These are phyloP conservation scores for Candida ponderosae DNA, from an alignment of 805 yeast genomes.

Conservation along the genomic window DNA sequence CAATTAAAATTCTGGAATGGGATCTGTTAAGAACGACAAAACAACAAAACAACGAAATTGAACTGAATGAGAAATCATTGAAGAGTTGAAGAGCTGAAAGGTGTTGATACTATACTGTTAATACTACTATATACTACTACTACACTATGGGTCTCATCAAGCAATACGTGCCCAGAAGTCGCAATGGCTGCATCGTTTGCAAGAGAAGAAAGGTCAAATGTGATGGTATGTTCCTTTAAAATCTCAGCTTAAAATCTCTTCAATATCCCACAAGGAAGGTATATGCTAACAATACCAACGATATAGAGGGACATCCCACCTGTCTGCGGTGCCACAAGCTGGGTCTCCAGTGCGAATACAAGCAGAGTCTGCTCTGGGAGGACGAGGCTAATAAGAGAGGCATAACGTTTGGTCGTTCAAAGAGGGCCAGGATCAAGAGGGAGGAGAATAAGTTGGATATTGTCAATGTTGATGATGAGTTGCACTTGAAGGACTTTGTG, in stretches of 20 bases:
- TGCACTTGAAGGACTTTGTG: neutral
- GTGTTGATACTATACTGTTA: neutral
- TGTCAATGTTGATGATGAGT: neutral
- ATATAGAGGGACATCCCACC: slow-evolving; percentile 20
- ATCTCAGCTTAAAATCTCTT: no score
- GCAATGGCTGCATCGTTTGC: slow-evolving; percentile 42
- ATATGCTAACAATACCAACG: slow-evolving; percentile 5
- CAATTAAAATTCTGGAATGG: no score
- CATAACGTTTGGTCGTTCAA: slow-evolving; percentile 29
- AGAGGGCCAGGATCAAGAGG: slow-evolving; percentile 12
- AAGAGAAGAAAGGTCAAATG: slow-evolving; percentile 44
- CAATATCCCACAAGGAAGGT: no score
- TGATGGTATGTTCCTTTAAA: slow-evolving; percentile 16
- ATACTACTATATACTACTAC: no score
- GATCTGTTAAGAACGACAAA: no score
- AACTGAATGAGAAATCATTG: neutral
- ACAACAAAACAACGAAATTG: neutral
- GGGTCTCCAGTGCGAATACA: slow-evolving; percentile 14
- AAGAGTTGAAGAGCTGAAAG: neutral
- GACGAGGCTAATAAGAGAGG: slow-evolving; percentile 29
- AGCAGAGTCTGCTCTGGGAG: slow-evolving; percentile 23
- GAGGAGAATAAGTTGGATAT: slow-evolving; percentile 6
- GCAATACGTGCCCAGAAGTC: slow-evolving; percentile 22
- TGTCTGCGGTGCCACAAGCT: slow-evolving; percentile 24
- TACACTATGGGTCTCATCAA: slow-evolving; percentile 15